A percentile compares a stretch with the other conserved stretches of the same genome.
These are phyloP conservation scores for Sapria himalayana DNA, from an alignment of 345 rosid genomes.

Conservation along the genomic window DNA sequence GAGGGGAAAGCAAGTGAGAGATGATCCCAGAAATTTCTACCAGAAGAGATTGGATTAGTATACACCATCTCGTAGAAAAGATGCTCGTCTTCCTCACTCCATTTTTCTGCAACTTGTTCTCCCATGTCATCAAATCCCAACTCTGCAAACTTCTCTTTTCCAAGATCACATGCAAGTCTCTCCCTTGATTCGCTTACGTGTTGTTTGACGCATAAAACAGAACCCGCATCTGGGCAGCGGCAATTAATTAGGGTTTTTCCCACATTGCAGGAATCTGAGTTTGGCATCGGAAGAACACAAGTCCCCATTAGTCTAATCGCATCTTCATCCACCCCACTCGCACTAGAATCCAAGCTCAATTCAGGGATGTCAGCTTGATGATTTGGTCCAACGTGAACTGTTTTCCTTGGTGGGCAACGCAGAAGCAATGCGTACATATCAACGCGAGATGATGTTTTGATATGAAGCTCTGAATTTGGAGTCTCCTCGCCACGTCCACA, in stretches of 20 bases:
- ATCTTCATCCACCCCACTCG: slow-evolving; percentile 2
- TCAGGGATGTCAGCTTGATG: slow-evolving; percentile 37
- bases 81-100: slow-evolving; percentile 43
- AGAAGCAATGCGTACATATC: slow-evolving; percentile 17
- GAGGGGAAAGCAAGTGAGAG: slow-evolving; percentile 28
- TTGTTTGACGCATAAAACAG: slow-evolving; percentile 33
- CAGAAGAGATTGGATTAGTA: slow-evolving; percentile 31
- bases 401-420: slow-evolving; percentile 16
- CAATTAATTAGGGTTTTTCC: slow-evolving; percentile 24
- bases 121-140: slow-evolving; percentile 61
- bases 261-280: slow-evolving; percentile 11
- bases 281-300: slow-evolving; percentile 42
- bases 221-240: slow-evolving; percentile 31
- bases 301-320: slow-evolving; percentile 24
- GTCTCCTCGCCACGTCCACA: no score
- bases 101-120: slow-evolving; percentile 31
- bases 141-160: slow-evolving; percentile 26
- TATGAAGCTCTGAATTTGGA: no score
- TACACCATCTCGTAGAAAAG: slow-evolving; percentile 31
- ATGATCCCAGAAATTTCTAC: slow-evolving; percentile 48
- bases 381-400: slow-evolving; percentile 35
- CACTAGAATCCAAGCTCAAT: slow-evolving; percentile 11
- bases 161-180: slow-evolving; percentile 23
- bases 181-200: slow-evolving; percentile 46
- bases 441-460: slow-evolving; percentile 9